A percentile compares a stretch with the other conserved stretches of the same genome.
Conservation (phyloP, 768 basidiomycete species). For the Mycena indigotica region DNA sequence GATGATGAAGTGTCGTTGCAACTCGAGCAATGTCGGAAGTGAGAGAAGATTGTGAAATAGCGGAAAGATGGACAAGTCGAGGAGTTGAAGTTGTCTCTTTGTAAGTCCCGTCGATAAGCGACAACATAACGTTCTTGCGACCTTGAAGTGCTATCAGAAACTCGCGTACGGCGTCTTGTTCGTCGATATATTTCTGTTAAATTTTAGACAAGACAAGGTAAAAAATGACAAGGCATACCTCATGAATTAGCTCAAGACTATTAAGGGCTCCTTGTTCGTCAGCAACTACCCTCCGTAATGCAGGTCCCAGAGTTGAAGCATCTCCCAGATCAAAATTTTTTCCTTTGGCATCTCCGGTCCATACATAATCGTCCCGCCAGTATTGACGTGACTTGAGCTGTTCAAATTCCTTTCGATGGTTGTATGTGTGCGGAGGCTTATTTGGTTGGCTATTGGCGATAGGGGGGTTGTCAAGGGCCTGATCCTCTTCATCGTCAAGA, state of each 20-base stretch:
- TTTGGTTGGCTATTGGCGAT: conserved; percentile 9
- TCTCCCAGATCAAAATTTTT: conserved; percentile 63
- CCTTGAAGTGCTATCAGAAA: conserved; percentile 78
- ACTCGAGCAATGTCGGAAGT: conserved; percentile 56
- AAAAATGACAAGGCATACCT: conserved; percentile 34
- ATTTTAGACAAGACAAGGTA: neutral
- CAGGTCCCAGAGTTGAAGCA: conserved; percentile 71
- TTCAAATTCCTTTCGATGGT: conserved; percentile 61
- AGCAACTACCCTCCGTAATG: conserved; percentile 40
- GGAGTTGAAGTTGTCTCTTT: conserved; percentile 59
- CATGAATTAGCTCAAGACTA: conserved; percentile 43
- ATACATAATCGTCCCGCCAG: conserved; percentile 61
- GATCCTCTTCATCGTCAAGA: conserved; percentile 26
- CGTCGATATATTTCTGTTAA: conserved; percentile 65
- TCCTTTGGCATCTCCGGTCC: conserved; percentile 51
- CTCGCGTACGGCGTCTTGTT: conserved; percentile 78
- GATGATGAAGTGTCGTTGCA: conserved; percentile 62
- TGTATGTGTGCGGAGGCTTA: conserved; percentile 39
- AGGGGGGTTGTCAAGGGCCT: conserved; percentile 3
- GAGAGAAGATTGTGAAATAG: conserved; percentile 66
- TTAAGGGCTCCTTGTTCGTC: conserved; percentile 37
- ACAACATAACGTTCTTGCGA: conserved; percentile 58
- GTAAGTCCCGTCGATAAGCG: conserved; percentile 37
- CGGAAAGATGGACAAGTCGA: conserved; percentile 67
- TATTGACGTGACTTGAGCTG: conserved; percentile 66